Evolutionary conservation across 768 basidiomycete genomes (phyloP).

Genomic region (Podaxis mareebaensis): DNA sequence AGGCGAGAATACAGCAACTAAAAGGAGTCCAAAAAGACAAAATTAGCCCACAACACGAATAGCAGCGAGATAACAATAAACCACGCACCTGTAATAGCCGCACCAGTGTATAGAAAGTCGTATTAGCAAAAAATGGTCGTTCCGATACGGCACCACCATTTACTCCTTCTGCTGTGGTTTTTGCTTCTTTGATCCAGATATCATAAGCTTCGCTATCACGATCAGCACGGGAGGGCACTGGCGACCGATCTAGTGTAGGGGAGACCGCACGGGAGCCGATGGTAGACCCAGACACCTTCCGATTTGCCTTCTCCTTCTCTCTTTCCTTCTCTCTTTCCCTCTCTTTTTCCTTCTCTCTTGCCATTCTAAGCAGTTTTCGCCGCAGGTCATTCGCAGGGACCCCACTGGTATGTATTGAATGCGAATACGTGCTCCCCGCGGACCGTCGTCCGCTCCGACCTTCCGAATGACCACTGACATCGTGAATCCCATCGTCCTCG

Average conservation of each 20-base stretch:
- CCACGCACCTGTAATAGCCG: conserved; percentile 79
- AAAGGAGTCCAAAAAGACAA: conserved; percentile 16
- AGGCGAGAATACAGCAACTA: conserved; percentile 91
- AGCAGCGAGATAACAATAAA: conserved; percentile 12
- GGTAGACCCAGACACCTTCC: conserved; percentile 30
- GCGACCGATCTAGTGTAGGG: conserved; percentile 35
- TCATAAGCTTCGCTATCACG: conserved; percentile 39
- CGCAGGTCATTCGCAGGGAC: conserved; percentile 69
- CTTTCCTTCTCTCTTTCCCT: conserved; percentile 26
- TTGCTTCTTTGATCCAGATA: conserved; percentile 62
- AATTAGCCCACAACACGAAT: conserved; percentile 17
- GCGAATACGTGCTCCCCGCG: conserved; percentile 39
- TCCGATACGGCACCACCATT: conserved; percentile 25
- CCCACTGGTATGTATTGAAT: conserved; percentile 42
- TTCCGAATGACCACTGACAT: conserved; percentile 31
- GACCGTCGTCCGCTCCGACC: conserved; percentile 50
- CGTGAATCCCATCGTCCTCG: conserved; percentile 39
- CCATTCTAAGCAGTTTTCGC: conserved; percentile 78
- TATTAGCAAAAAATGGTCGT: conserved; percentile 85
- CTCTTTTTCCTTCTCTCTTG: conserved; percentile 53
- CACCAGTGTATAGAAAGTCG: conserved; percentile 87
- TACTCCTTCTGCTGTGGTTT: conserved; percentile 25
- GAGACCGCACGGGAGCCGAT: conserved; percentile 44
- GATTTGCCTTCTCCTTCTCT: conserved; percentile 22
- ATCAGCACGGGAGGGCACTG: conserved; percentile 28